Evolutionary conservation across 495 filamentous ascomycete genomes (phyloP).

Genomic region (Daldinia bambusicola): DNA sequence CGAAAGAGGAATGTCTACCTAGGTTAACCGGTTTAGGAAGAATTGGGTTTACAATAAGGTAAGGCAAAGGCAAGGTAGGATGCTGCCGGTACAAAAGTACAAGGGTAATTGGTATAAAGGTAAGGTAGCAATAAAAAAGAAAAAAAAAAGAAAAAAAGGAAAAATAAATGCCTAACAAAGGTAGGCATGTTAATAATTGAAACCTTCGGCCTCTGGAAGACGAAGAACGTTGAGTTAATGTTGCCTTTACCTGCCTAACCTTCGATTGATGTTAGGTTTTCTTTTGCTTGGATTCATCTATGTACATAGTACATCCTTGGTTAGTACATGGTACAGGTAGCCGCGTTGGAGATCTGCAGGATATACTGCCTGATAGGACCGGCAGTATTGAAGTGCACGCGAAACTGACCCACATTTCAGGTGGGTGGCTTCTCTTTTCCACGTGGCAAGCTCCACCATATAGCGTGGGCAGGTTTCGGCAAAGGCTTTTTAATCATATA

Average conservation of each 20-base stretch:
- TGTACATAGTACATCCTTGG: neutral
- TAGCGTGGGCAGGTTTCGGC: slow-evolving; percentile 45
- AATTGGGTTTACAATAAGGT: neutral
- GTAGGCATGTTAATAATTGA: neutral
- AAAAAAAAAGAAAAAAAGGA: neutral
- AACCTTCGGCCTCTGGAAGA: neutral
- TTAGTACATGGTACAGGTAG: slow-evolving; percentile 21
- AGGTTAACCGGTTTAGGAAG: neutral
- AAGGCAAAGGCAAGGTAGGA: too few relatives aligned
- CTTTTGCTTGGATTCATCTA: too few relatives aligned
- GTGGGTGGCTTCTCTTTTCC: slow-evolving; percentile 41
- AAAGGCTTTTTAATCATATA: slow-evolving; percentile 40
- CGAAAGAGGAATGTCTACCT: neutral
- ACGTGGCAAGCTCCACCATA: slow-evolving; percentile 41
- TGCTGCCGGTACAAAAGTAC: too few relatives aligned
- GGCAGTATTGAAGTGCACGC: slow-evolving; percentile 44
- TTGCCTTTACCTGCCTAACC: too few relatives aligned
- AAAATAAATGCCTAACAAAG: neutral
- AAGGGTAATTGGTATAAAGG: too few relatives aligned
- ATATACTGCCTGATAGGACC: slow-evolving; percentile 40
- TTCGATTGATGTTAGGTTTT: too few relatives aligned
- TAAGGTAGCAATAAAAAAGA: neutral
- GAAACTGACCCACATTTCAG: slow-evolving; percentile 40
- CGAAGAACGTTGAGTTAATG: neutral
- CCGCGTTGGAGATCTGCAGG: slow-evolving; percentile 44